phyloP scores from a whole-genome alignment of 352 stramenopile genomes.

The Globisporangium paddicum region DNA sequence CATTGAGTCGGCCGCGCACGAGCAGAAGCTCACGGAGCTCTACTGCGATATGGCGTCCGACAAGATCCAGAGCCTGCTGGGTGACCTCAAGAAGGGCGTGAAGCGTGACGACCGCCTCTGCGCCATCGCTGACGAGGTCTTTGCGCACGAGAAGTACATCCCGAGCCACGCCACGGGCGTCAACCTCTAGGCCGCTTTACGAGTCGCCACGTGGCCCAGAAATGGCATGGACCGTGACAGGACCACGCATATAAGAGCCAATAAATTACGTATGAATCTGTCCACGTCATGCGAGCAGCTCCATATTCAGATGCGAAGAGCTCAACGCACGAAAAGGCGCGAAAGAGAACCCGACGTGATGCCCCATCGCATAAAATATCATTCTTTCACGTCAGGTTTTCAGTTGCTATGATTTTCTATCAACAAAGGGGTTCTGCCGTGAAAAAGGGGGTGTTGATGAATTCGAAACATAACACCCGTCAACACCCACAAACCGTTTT shows the following conservation, averaged over 20 bases:
- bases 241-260: background rate
- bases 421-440: no score
- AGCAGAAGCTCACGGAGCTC: constrained; percentile 73
- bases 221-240: background rate
- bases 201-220: background rate
- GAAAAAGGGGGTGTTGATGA: no score
- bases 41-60: constrained; percentile 73
- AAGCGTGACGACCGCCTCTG: constrained; percentile 70
- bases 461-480: no score
- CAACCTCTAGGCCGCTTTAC: constrained; percentile 25
- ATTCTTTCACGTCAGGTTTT: no score
- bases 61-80: constrained; percentile 62
- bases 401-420: no score
- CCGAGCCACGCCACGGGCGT: constrained; percentile 73
- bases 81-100: constrained; percentile 46
- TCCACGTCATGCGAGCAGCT: no score
- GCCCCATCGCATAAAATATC: no score
- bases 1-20: constrained; percentile 57
- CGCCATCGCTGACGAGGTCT: constrained; percentile 75
- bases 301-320: no score
- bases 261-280: background rate
- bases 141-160: constrained; percentile 73
- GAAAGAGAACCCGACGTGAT: no score
- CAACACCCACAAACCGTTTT: no score
- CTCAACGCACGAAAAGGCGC: no score